A percentile compares a stretch with the other conserved stretches of the same genome.
These are phyloP conservation scores for Candida caryicola DNA, from an alignment of 805 yeast species.

Conservation along the genomic window DNA sequence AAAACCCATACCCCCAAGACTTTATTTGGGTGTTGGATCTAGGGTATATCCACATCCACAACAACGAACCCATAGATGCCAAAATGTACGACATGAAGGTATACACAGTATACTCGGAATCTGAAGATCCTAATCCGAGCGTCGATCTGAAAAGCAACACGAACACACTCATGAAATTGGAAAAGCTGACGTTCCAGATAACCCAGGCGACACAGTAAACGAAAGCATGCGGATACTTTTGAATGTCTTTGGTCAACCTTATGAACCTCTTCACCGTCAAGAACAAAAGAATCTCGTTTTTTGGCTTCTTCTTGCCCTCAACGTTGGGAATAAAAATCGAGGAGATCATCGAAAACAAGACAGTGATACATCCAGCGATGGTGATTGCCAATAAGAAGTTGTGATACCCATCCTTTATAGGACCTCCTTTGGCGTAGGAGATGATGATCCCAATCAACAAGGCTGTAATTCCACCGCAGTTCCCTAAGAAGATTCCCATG, in stretches of 20 bases:
- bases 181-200: slow-evolving; percentile 37
- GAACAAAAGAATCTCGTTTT: slow-evolving; percentile 21
- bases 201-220: slow-evolving; percentile 40
- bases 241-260: slow-evolving; percentile 21
- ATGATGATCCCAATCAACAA: slow-evolving; percentile 37
- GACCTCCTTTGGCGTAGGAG: slow-evolving; percentile 23
- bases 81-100: slow-evolving; percentile 34
- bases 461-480: slow-evolving; percentile 38
- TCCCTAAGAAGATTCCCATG: slow-evolving; percentile 34
- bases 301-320: slow-evolving; percentile 23
- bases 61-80: slow-evolving; percentile 33
- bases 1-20: slow-evolving; percentile 35
- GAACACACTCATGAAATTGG: slow-evolving; percentile 35
- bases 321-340: slow-evolving; percentile 30
- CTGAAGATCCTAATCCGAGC: slow-evolving; percentile 36
- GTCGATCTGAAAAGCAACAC: slow-evolving; percentile 38
- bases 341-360: slow-evolving; percentile 21
- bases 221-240: slow-evolving; percentile 33
- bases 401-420: slow-evolving; percentile 25
- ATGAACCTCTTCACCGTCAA: slow-evolving; percentile 26
- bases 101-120: slow-evolving; percentile 38
- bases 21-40: slow-evolving; percentile 22
- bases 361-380: slow-evolving; percentile 36
- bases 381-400: slow-evolving; percentile 38
- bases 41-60: slow-evolving; percentile 38